Percentiles rank a stretch among this genome's conserved stretches.
These are phyloP conservation scores for Leccinellum rugosiceps DNA, from an alignment of 768 basidiomycete genomes.

Conservation along the genomic window DNA sequence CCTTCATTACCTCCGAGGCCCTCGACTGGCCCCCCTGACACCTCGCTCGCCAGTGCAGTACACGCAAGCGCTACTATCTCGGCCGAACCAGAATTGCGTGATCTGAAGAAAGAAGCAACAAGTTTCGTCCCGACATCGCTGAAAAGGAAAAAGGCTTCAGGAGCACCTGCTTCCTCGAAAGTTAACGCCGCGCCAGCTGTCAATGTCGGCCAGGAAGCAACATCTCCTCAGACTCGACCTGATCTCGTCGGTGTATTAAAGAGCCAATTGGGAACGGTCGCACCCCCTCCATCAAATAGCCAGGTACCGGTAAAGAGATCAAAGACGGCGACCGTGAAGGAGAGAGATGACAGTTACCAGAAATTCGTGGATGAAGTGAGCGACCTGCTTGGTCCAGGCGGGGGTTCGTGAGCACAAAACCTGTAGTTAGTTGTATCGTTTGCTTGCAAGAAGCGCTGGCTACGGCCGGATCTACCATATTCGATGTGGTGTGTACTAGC, in stretches of 20 bases:
- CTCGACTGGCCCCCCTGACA: slow-evolving; percentile 13
- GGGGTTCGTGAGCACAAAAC: slow-evolving; percentile 9
- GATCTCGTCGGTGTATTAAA: slow-evolving; percentile 64
- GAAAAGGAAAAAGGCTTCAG: slow-evolving; percentile 63
- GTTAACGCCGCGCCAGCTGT: slow-evolving; percentile 67
- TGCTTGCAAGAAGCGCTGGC: neutral
- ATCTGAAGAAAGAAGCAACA: slow-evolving; percentile 93
- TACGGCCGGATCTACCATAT: neutral
- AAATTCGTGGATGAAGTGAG: slow-evolving; percentile 77
- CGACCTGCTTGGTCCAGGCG: slow-evolving; percentile 48
- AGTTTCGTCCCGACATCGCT: slow-evolving; percentile 83
- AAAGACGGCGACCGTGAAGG: slow-evolving; percentile 34
- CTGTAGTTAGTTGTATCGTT: neutral
- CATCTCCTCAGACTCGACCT: slow-evolving; percentile 45
- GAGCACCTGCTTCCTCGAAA: slow-evolving; percentile 36
- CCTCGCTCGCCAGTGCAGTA: slow-evolving; percentile 45
- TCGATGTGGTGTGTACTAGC: neutral
- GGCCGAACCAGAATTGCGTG: slow-evolving; percentile 84
- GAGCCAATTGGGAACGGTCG: slow-evolving; percentile 50
- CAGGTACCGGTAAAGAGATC: slow-evolving; percentile 15
- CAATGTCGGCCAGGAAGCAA: slow-evolving; percentile 27
- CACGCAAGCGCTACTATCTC: slow-evolving; percentile 65
- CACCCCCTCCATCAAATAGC: slow-evolving; percentile 21
- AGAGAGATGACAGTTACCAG: slow-evolving; percentile 62
- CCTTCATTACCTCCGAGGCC: slow-evolving; percentile 47